These are phyloP conservation scores for Orbilia quercus DNA, from an alignment of 2,329 filamentous ascomycete genomes.

Conservation along the genomic window DNA sequence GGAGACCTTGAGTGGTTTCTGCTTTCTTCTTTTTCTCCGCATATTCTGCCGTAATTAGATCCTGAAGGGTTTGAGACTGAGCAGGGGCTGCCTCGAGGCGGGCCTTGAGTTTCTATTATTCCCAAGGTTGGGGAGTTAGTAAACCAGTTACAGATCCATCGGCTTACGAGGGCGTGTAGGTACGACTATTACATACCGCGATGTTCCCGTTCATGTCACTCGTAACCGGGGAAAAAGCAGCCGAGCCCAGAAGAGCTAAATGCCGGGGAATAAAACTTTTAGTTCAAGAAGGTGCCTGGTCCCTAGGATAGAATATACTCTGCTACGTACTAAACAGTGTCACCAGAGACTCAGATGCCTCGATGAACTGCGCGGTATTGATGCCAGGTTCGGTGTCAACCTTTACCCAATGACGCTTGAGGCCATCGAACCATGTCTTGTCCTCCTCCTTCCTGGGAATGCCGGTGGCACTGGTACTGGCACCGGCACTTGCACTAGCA, in stretches of 20 bases:
- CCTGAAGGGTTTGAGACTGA: slow-evolving; percentile 85
- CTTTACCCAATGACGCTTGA: slow-evolving; percentile 84
- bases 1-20: slow-evolving; percentile 83
- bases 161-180: no score
- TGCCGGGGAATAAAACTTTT: no score
- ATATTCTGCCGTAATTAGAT: slow-evolving; percentile 85
- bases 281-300: no score
- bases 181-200: slow-evolving; percentile 71
- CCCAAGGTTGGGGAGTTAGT: background rate
- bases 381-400: slow-evolving; percentile 81
- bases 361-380: slow-evolving; percentile 85
- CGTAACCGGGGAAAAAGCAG: slow-evolving; percentile 91
- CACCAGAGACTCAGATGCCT: slow-evolving; percentile 86
- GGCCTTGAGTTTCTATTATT: slow-evolving; percentile 82
- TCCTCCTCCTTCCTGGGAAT: no score
- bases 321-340: slow-evolving; percentile 79
- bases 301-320: no score
- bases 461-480: no score
- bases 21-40: slow-evolving; percentile 80
- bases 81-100: slow-evolving; percentile 80
- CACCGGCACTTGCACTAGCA: background rate
- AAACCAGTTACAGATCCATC: background rate
- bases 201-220: slow-evolving; percentile 90
- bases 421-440: slow-evolving; percentile 71
- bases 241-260: slow-evolving; percentile 72